Evolutionary conservation across 768 basidiomycete genomes (phyloP).

Genomic region (Trametes sanguinea): DNA sequence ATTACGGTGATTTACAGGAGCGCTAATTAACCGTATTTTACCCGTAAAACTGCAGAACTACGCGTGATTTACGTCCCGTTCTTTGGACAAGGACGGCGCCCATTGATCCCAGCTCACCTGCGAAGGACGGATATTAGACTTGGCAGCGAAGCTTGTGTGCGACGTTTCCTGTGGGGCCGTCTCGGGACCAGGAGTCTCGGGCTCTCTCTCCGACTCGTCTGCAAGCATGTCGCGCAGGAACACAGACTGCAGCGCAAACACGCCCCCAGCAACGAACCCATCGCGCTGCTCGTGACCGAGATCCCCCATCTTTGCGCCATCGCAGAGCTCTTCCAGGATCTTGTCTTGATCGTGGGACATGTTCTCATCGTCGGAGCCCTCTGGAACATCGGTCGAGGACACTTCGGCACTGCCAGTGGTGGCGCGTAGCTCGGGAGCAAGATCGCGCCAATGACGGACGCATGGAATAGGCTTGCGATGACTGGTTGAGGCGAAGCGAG

Average conservation of each 20-base stretch:
- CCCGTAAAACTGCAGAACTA: background rate
- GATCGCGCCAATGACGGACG: background rate
- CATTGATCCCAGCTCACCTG: background rate
- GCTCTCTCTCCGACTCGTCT: background rate
- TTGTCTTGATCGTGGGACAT: background rate
- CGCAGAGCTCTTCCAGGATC: background rate
- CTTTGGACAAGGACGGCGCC: background rate
- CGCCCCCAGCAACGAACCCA: background rate
- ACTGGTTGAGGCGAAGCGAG: background rate
- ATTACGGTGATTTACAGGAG: background rate
- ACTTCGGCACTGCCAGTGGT: background rate
- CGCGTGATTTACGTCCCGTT: background rate
- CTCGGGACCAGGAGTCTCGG: too few species aligned
- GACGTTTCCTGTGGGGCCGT: too few species aligned
- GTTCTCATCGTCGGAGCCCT: background rate
- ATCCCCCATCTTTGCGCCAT: background rate
- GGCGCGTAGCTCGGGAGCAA: background rate
- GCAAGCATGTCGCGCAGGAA: background rate
- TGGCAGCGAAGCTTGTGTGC: background rate
- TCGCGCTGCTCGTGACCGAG: background rate
- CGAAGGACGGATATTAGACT: slow-evolving; percentile 15
- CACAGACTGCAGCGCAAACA: background rate
- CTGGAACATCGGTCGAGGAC: background rate
- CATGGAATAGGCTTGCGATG: background rate
- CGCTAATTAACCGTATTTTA: background rate